Evolutionary conservation across 352 stramenopile genomes (phyloP).

Genomic region (Lagenidium sp.): DNA sequence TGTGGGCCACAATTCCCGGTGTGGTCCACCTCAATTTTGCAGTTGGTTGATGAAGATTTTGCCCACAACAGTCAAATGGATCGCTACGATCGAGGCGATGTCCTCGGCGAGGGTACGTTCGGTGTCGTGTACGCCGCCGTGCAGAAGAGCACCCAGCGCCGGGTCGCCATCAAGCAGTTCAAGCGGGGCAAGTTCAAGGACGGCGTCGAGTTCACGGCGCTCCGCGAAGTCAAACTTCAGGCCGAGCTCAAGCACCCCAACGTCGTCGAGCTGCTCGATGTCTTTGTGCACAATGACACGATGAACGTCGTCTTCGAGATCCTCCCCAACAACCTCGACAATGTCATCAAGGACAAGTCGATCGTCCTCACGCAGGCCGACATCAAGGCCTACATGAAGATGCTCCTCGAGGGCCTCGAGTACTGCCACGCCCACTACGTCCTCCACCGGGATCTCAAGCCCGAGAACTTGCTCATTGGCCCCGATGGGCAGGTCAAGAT

Average conservation of each 20-base stretch:
- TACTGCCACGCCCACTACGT: slow-evolving; percentile 82
- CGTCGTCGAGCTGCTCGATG: slow-evolving; percentile 79
- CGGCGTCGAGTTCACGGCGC: slow-evolving; percentile 80
- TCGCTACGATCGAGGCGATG: slow-evolving; percentile 61
- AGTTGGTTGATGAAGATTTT: background rate
- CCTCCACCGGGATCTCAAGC: slow-evolving; percentile 83
- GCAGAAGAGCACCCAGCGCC: slow-evolving; percentile 60
- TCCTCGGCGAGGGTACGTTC: slow-evolving; percentile 85
- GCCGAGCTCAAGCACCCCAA: slow-evolving; percentile 82
- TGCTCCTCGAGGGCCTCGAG: slow-evolving; percentile 66
- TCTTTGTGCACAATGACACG: slow-evolving; percentile 83
- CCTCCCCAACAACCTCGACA: slow-evolving; percentile 78
- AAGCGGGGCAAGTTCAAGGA: slow-evolving; percentile 87
- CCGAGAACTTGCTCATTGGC: slow-evolving; percentile 82
- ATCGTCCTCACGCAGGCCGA: slow-evolving; percentile 76
- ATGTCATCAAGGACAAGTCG: slow-evolving; percentile 86
- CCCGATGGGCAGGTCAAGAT: slow-evolving; percentile 79
- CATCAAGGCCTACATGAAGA: slow-evolving; percentile 87
- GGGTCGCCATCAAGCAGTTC: slow-evolving; percentile 85
- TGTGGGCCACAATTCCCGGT: slow-evolving; percentile 1
- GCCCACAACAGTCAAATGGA: slow-evolving; percentile 42
- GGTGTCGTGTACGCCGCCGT: slow-evolving; percentile 78
- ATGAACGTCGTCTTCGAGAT: slow-evolving; percentile 89
- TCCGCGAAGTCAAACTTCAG: slow-evolving; percentile 87
- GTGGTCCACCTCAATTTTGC: slow-evolving; percentile 3